Conservation (phyloP, 2,329 filamentous ascomycete genomes). For the Colletotrichum falcatum region DNA sequence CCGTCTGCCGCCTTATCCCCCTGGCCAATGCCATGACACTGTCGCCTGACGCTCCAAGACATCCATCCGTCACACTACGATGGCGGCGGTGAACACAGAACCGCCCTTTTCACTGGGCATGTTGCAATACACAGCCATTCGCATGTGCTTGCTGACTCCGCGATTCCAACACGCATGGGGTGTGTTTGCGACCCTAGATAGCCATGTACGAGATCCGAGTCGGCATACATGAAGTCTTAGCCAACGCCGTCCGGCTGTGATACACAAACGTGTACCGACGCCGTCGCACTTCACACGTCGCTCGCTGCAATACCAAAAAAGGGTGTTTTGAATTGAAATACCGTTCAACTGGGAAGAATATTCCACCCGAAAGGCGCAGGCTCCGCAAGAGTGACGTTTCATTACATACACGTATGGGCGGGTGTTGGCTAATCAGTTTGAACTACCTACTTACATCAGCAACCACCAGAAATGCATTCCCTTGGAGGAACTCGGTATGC, state of each 20-base stretch:
- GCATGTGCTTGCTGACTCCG: neutral
- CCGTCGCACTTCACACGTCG: too few species aligned
- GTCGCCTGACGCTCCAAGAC: conserved; percentile 34
- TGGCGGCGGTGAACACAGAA: conserved; percentile 27
- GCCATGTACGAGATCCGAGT: neutral
- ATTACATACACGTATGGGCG: too few species aligned
- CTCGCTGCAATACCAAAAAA: neutral
- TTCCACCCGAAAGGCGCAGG: neutral
- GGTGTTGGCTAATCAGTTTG: neutral
- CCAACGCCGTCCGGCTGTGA: neutral
- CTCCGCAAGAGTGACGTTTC: neutral
- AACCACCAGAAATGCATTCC: neutral
- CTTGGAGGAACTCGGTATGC: neutral
- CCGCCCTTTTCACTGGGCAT: conserved; percentile 19
- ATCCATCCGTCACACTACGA: conserved; percentile 19
- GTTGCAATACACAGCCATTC: neutral
- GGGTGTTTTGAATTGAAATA: too few species aligned
- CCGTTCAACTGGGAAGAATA: neutral
- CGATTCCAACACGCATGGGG: neutral
- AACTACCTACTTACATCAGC: neutral
- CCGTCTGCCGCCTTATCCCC: conserved; percentile 23
- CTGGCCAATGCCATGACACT: conserved; percentile 9
- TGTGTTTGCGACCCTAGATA: neutral
- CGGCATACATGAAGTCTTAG: neutral
- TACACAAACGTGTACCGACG: neutral